A percentile compares a stretch with the other conserved stretches of the same genome.
phyloP scores from a whole-genome alignment of 306 rosid genomes.

The Datisca glomerata region DNA sequence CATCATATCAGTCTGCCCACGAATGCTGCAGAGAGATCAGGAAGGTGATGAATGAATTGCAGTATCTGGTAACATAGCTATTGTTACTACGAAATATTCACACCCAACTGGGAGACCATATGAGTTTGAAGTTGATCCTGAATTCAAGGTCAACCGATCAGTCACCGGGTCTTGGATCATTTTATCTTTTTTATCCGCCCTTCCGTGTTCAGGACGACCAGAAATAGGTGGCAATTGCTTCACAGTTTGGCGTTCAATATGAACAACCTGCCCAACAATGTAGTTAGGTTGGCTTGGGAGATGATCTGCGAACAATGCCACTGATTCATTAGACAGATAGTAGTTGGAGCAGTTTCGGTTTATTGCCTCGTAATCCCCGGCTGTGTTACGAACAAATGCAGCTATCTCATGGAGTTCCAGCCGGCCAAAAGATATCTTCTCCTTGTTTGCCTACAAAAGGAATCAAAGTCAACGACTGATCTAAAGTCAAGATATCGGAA shows the following conservation, averaged over 20 bases:
- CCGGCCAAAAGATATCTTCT: slow-evolving; percentile 77
- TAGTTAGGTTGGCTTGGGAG: slow-evolving; percentile 70
- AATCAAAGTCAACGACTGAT: slow-evolving; percentile 9
- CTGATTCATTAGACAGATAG: slow-evolving; percentile 80
- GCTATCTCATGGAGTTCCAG: slow-evolving; percentile 90
- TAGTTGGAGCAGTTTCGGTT: slow-evolving; percentile 66
- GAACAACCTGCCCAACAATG: slow-evolving; percentile 98
- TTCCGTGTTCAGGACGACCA: slow-evolving; percentile 26
- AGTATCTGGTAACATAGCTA: slow-evolving; percentile 95
- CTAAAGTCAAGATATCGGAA: not conserved
- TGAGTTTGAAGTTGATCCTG: slow-evolving; percentile 77
- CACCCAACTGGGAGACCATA: slow-evolving; percentile 91
- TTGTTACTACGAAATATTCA: slow-evolving; percentile 91
- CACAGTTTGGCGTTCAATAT: slow-evolving; percentile 74
- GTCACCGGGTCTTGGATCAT: slow-evolving; percentile 39
- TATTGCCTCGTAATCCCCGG: slow-evolving; percentile 85
- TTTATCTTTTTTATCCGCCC: slow-evolving; percentile 22
- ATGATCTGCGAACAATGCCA: slow-evolving; percentile 74
- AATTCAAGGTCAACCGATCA: slow-evolving; percentile 80
- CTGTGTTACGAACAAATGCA: slow-evolving; percentile 68
- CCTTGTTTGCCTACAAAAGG: slow-evolving; percentile 79
- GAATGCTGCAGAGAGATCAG: slow-evolving; percentile 62
- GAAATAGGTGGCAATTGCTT: slow-evolving; percentile 28
- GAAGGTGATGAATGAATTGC: slow-evolving; percentile 87
- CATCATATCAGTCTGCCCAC: slow-evolving; percentile 85